phyloP scores from a whole-genome alignment of 768 basidiomycete species.

The Antrodiella citrinella region DNA sequence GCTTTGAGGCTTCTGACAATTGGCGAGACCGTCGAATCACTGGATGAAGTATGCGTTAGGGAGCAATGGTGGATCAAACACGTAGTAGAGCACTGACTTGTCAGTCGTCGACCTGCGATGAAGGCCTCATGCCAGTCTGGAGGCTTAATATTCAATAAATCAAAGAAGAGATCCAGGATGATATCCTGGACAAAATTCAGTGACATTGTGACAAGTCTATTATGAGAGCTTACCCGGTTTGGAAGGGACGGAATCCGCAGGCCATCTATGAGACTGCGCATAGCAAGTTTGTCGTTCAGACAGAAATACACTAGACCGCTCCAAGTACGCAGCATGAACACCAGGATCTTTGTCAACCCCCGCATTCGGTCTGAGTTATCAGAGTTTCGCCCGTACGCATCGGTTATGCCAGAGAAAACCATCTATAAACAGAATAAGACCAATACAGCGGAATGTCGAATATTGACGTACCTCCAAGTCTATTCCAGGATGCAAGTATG shows the following conservation, averaged over 20 bases:
- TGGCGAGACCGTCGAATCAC: slow-evolving; percentile 54
- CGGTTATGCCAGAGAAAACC: slow-evolving; percentile 82
- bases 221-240: slow-evolving; percentile 53
- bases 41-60: too few species aligned
- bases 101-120: slow-evolving; percentile 80
- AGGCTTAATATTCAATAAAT: slow-evolving; percentile 83
- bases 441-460: neutral
- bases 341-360: slow-evolving; percentile 68
- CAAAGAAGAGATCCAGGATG: slow-evolving; percentile 90
- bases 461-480: slow-evolving; percentile 72
- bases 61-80: neutral
- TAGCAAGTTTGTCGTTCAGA: slow-evolving; percentile 79
- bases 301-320: slow-evolving; percentile 93
- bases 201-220: neutral
- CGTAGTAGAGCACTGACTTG: slow-evolving; percentile 45
- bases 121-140: slow-evolving; percentile 93
- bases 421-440: slow-evolving; percentile 42
- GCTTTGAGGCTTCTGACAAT: slow-evolving; percentile 10
- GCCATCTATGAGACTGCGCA: slow-evolving; percentile 77
- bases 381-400: slow-evolving; percentile 79
- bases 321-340: slow-evolving; percentile 85
- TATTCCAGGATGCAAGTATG: slow-evolving; percentile 67
- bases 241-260: slow-evolving; percentile 84
- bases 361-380: slow-evolving; percentile 77
- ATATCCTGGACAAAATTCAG: slow-evolving; percentile 55